Percentiles rank a stretch among this genome's conserved stretches.
Evolutionary conservation across 257 asterid genomes (phyloP).

Genomic region (Solanum paucissectum): DNA sequence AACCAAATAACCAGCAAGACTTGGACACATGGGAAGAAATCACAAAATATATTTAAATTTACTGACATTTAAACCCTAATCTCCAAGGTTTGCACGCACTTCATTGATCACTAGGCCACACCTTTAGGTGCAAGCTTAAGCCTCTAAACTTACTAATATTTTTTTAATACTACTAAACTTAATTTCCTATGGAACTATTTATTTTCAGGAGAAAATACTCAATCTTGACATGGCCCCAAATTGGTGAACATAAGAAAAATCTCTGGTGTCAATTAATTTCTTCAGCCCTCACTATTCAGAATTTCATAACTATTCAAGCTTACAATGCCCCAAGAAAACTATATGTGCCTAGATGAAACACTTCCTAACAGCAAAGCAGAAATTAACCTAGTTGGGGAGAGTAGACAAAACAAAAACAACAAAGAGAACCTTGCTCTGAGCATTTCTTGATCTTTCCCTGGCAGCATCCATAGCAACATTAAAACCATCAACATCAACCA

Average conservation of each 20-base stretch:
- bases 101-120: not conserved
- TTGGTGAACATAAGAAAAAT: not conserved
- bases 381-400: not conserved
- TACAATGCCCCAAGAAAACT: not conserved
- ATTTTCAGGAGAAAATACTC: not conserved
- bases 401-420: not conserved
- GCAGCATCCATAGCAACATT: conserved; percentile 70
- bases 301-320: not conserved
- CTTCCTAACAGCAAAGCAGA: not conserved
- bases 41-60: not conserved
- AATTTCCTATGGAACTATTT: not conserved
- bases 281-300: not conserved
- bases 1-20: not conserved
- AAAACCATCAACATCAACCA: conserved; percentile 75
- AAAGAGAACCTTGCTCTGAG: conserved; percentile 71
- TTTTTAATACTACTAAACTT: not conserved
- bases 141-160: not conserved
- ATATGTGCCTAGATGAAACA: not conserved
- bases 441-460: conserved; percentile 87
- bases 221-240: not conserved
- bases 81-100: not conserved
- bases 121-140: not conserved
- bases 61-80: not conserved
- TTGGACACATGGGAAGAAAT: not conserved
- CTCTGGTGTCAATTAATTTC: not conserved